Evolutionary conservation across 108 stramenopile species (phyloP), one percentile per base, ranked within the genome.

Genomic region (Bacterosira constricta): DNA sequence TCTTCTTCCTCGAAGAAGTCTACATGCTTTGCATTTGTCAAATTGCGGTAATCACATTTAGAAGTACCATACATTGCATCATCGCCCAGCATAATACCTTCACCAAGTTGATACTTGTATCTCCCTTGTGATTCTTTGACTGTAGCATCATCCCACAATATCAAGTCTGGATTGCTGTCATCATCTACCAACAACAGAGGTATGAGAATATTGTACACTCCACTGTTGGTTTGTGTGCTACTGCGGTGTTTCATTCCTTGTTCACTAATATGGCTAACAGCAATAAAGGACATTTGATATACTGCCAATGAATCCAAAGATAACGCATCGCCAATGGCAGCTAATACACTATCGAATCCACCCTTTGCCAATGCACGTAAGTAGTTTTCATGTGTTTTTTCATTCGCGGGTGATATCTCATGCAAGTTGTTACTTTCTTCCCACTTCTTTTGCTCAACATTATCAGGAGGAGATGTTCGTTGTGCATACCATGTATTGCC

Each of bases 141-240:
- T 7, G 42, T 23, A 3, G 6, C 27, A 57, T 75, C 74, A 55
- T 69, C 68, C 50, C 47, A 27, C 15, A 77, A 6, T 17, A 70
- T 44, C n/a, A 77, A 32, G 26, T 84, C 88, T 10, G 88, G 85
- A 29, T 31, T 38, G 23, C 6, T 6, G 32, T 35, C 66, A 4
- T 77, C 69, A 10, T 77, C 59, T 23, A 70, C 87, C 18, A 83
- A 42, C 18, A 86, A 42, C 21, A 91, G 50, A 11, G 90, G 90
- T 41, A 88, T 62, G 15, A 91, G 80, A 4, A 88, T 44, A 53
- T 91, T 91, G 52, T 78, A 87, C 17, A 69, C 75, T 55, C 72
- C 62, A 11, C 69, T 73, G 38, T 77, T 77, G 0, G 85, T 84
- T 8, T 50, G 46, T 42, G 50, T 52, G 10, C 65, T 66, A n/a